phyloP scores from a whole-genome alignment of 495 filamentous ascomycete species.

The Staphylotrichum longicolle region DNA sequence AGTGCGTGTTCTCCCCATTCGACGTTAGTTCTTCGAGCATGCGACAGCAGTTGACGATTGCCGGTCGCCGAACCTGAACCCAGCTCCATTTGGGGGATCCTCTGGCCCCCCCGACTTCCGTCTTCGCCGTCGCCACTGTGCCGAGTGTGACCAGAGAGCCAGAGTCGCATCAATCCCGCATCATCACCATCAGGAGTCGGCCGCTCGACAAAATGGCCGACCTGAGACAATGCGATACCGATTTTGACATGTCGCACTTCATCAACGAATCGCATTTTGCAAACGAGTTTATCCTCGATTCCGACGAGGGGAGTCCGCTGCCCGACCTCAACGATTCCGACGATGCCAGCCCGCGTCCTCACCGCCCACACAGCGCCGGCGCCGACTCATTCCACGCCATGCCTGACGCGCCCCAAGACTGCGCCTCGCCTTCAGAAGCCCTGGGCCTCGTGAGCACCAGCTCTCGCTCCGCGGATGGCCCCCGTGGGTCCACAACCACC shows the following conservation, averaged over 20 bases:
- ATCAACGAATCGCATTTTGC: slow-evolving; percentile 13
- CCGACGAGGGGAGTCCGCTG: slow-evolving; percentile 34
- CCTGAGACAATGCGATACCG: slow-evolving; percentile 36
- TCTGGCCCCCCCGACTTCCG: background rate
- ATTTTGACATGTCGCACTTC: slow-evolving; percentile 16
- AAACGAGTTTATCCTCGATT: slow-evolving; percentile 43
- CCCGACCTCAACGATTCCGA: slow-evolving; percentile 10
- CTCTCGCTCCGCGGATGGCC: slow-evolving; percentile 21
- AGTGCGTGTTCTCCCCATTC: background rate
- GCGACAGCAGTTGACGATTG: background rate
- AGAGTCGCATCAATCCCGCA: slow-evolving; percentile 4
- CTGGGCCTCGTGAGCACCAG: slow-evolving; percentile 18
- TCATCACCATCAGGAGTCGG: background rate
- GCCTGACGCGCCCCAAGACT: slow-evolving; percentile 15
- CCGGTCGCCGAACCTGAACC: too few relatives aligned
- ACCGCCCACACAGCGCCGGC: slow-evolving; percentile 17
- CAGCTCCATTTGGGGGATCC: too few relatives aligned
- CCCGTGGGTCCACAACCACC: slow-evolving; percentile 40
- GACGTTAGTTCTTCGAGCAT: background rate
- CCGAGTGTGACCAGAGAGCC: background rate
- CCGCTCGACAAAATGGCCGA: slow-evolving; percentile 16
- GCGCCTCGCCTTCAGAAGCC: slow-evolving; percentile 28
- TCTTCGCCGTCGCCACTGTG: background rate
- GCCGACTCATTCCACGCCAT: slow-evolving; percentile 17
- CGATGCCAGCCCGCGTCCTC: slow-evolving; percentile 5